A percentile compares a stretch with the other conserved stretches of the same genome.
These are phyloP conservation scores for Xanthoconium stramineum DNA, from an alignment of 768 basidiomycete species.

Conservation along the genomic window DNA sequence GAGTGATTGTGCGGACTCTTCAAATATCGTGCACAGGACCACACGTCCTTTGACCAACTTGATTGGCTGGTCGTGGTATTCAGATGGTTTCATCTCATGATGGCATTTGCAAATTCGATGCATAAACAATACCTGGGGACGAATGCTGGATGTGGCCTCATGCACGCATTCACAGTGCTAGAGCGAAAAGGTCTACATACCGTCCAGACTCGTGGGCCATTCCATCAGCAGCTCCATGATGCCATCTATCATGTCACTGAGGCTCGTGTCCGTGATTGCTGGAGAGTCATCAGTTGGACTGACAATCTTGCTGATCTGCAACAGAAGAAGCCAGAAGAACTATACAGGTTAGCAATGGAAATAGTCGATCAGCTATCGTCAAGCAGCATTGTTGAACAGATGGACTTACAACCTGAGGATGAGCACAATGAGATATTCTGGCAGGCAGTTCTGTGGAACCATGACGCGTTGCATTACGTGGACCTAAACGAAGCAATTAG, in stretches of 20 bases:
- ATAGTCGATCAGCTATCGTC: not conserved
- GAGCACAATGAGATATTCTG: not conserved
- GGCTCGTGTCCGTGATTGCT: not conserved
- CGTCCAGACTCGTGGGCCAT: not conserved
- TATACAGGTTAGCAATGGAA: not conserved
- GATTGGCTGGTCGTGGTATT: constrained; percentile 33
- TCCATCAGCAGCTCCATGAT: constrained; percentile 2
- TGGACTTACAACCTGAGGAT: not conserved
- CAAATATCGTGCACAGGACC: constrained; percentile 34
- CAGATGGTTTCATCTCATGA: constrained; percentile 42
- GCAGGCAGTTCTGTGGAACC: not conserved
- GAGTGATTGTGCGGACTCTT: constrained; percentile 35
- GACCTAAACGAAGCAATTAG: not conserved
- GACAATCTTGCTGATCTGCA: not conserved
- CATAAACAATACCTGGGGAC: constrained; percentile 36
- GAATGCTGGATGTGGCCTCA: not conserved
- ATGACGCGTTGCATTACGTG: not conserved
- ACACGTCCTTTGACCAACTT: constrained; percentile 37
- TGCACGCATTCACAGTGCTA: not conserved
- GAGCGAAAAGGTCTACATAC: not conserved
- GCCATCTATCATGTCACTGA: not conserved
- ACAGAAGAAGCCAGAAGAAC: not conserved
- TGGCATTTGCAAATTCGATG: constrained; percentile 39
- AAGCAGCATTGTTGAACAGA: not conserved
- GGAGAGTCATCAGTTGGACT: not conserved